Conservation (phyloP, 2,329 filamentous ascomycete genomes). For the Diplodia sapinea region DNA sequence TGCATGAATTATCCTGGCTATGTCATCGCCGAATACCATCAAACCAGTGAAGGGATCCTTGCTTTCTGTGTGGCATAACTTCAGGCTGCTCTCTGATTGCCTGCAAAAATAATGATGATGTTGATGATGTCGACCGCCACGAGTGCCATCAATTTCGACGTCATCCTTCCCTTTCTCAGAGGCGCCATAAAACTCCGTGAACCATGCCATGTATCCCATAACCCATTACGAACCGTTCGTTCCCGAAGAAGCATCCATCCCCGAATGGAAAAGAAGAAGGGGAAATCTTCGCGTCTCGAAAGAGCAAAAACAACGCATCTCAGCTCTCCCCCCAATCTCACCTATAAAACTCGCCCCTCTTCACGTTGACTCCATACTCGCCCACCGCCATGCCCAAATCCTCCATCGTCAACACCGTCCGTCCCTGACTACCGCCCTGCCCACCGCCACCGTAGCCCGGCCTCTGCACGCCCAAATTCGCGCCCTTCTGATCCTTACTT, state of each 20-base stretch:
- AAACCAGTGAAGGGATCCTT: background rate
- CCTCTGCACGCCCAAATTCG: conserved; percentile 56
- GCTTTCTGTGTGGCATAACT: background rate
- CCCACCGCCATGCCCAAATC: conserved; percentile 97
- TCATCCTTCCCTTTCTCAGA: background rate
- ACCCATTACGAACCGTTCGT: background rate
- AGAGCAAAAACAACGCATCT: background rate
- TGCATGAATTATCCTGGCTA: conserved; percentile 8
- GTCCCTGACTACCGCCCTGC: conserved; percentile 84
- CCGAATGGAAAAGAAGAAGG: background rate
- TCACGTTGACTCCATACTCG: conserved; percentile 97
- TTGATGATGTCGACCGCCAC: background rate
- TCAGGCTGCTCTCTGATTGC: background rate
- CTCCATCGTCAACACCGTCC: conserved; percentile 97
- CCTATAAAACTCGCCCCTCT: conserved; percentile 95
- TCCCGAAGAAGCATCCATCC: background rate
- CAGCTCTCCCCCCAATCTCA: conserved; percentile 47
- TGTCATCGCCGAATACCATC: conserved; percentile 1
- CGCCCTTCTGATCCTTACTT: conserved; percentile 50
- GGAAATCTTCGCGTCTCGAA: background rate
- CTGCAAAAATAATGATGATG: background rate
- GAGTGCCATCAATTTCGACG: background rate
- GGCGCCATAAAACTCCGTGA: conserved; percentile 16
- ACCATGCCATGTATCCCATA: conserved; percentile 10
- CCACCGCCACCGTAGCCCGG: conserved; percentile 76